Conservation (phyloP, 768 basidiomycete genomes). For the Russula griseocarnosa region DNA sequence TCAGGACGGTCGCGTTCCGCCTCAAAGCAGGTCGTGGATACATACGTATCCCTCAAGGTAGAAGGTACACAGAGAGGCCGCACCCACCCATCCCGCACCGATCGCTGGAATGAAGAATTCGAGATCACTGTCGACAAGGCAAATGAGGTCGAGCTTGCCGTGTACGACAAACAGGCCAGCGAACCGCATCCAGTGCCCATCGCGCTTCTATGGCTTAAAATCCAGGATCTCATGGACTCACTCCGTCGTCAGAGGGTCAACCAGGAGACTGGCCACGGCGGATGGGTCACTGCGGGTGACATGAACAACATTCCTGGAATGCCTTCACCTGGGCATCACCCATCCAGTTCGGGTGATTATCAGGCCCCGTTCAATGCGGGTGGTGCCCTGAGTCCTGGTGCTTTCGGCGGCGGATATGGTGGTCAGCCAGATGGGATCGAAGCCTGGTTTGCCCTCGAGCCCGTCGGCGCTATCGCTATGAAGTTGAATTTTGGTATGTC, state of each 20-base stretch:
- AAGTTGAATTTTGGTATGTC: constrained; percentile 87
- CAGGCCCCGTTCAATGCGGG: constrained; percentile 13
- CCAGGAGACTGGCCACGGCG: constrained; percentile 79
- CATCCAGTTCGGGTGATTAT: constrained; percentile 27
- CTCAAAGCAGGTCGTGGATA: constrained; percentile 75
- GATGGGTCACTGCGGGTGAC: constrained; percentile 94
- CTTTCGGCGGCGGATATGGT: constrained; percentile 12
- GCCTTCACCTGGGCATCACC: constrained; percentile 21
- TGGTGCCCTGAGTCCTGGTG: constrained; percentile 8
- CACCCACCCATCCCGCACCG: constrained; percentile 89
- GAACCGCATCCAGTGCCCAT: constrained; percentile 83
- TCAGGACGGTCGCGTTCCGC: constrained; percentile 66
- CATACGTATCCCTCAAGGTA: constrained; percentile 89
- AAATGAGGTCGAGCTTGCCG: constrained; percentile 94
- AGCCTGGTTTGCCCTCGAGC: constrained; percentile 96
- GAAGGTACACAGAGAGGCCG: constrained; percentile 92
- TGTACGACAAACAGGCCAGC: constrained; percentile 87
- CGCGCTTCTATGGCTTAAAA: constrained; percentile 90
- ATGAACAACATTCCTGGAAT: constrained; percentile 47
- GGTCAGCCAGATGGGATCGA: constrained; percentile 72
- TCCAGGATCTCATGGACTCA: constrained; percentile 92
- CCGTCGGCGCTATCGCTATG: constrained; percentile 87
- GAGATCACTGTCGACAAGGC: constrained; percentile 97
- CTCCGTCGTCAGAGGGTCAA: constrained; percentile 88
- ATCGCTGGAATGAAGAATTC: constrained; percentile 97